Evolutionary conservation across 306 rosid genomes (phyloP).

Genomic region (Ormosia emarginata): DNA sequence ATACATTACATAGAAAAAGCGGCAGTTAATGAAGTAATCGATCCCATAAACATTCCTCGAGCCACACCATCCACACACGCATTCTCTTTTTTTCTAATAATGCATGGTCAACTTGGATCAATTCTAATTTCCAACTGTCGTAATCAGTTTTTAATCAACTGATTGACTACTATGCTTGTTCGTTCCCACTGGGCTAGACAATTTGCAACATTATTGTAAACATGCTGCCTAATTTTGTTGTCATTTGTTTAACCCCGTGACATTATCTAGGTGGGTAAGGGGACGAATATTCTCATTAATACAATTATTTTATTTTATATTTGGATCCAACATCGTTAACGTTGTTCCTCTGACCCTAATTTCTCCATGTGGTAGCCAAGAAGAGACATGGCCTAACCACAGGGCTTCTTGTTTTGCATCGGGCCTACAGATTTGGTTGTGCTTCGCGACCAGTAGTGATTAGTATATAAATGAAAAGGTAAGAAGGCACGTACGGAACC

Average conservation of each 20-base stretch:
- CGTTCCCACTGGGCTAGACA: conserved; percentile 38
- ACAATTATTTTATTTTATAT: background rate
- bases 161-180: conserved; percentile 25
- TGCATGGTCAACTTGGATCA: conserved; percentile 30
- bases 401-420: conserved; percentile 44
- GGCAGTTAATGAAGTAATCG: conserved; percentile 6
- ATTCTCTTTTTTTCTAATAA: background rate
- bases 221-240: conserved; percentile 47
- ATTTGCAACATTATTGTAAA: conserved; percentile 38
- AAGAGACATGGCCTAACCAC: conserved; percentile 42
- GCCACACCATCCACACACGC: conserved; percentile 42
- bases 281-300: background rate
- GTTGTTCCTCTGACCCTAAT: conserved; percentile 17
- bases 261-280: background rate
- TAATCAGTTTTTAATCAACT: conserved; percentile 27
- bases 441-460: conserved; percentile 31
- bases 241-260: conserved; percentile 8
- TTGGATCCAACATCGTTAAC: conserved; percentile 22
- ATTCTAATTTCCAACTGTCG: conserved; percentile 45
- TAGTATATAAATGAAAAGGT: conserved; percentile 21
- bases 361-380: conserved; percentile 36
- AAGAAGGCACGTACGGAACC: conserved; percentile 43
- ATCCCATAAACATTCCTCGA: conserved; percentile 48
- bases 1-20: background rate
- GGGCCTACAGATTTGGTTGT: conserved; percentile 49